Evolutionary conservation across 805 yeast genomes (phyloP).

Genomic region (Cyberlindnera suaveolens): DNA sequence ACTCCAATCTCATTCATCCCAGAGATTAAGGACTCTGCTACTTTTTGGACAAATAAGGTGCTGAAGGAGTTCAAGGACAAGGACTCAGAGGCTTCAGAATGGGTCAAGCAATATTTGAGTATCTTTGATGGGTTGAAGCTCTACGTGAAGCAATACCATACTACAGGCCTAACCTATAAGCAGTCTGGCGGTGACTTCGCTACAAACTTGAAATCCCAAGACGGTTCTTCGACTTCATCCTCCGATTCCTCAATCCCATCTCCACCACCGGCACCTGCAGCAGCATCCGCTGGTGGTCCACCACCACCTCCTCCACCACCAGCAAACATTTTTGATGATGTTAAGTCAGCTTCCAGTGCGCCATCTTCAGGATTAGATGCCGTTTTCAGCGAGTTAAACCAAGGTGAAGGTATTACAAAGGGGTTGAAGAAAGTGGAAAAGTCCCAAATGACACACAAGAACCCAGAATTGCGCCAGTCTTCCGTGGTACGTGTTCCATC

Average conservation of each 20-base stretch:
- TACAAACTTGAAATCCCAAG: constrained; percentile 35
- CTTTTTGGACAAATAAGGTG: constrained; percentile 90
- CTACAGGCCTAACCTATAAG: constrained; percentile 84
- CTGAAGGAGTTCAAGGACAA: constrained; percentile 76
- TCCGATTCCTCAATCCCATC: constrained; percentile 27
- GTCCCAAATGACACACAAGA: constrained; percentile 90
- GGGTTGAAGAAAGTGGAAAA: constrained; percentile 88
- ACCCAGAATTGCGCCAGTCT: constrained; percentile 69
- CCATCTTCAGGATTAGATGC: constrained; percentile 53
- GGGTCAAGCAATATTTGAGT: constrained; percentile 66
- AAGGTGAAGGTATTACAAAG: constrained; percentile 79
- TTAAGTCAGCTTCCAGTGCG: constrained; percentile 17
- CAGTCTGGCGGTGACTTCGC: constrained; percentile 52
- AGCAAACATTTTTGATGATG: constrained; percentile 52
- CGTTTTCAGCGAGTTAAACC: constrained; percentile 83
- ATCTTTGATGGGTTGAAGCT: constrained; percentile 64
- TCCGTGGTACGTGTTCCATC: constrained; percentile 34
- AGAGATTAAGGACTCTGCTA: constrained; percentile 86
- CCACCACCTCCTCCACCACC: constrained; percentile 98
- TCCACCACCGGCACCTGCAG: constrained; percentile 35
- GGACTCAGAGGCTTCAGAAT: constrained; percentile 63
- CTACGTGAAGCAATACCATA: constrained; percentile 71
- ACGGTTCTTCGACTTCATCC: constrained; percentile 27
- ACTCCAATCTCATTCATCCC: constrained; percentile 73
- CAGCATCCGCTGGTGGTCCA: constrained; percentile 31